Evolutionary conservation across 1,139 yeast species (phyloP), one percentile per base, ranked within the genome.

Genomic region (Candida buenavistaensis): DNA sequence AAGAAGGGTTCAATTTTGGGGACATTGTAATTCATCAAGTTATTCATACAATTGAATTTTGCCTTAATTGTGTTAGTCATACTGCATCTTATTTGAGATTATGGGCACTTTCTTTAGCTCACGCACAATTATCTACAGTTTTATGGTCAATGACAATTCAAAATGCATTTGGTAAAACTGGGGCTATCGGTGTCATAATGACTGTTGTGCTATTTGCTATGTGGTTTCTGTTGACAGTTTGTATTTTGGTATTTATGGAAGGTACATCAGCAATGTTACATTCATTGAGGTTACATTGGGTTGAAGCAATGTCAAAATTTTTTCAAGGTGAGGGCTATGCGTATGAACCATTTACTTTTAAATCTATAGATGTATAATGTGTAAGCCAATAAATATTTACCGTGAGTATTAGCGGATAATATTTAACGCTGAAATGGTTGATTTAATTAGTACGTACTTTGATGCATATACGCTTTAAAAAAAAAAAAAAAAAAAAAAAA

Each of bases 201-300:
- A 80, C 89, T 0, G 92, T 90, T 16, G 58, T 80, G 28, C 62
- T 92, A 38, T 94, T 94, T 63, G 96, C 85, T 11, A 80, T 90
- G 80, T 94, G 99, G 99, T 89, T 94, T 58, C 78, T 80, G 4
- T 72, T 90, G 45, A 92, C 98, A 0, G 90, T 89, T 29, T 81
- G 89, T 47, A 89, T 94, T 40, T 74, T 94, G 57, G 97, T 94
- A 33, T 72, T 89, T 41, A 92, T 94, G 98, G 98, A 94, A 63
- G 99, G 99, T 35, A 94, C 98, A 0, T 86, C 96, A 27, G 98
- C 98, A 19, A 94, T 94, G 98, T 75, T 94, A 52, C 99, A 94
- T 63, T 86, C 97, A 16, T 75, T 94, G 52, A 85, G 98, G 62
- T 69, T 92, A 55, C 98, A 92, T 59, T 92, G 99, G 99, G 98